These are phyloP conservation scores for Lumnitzera littorea DNA, from an alignment of 345 rosid species.

Conservation along the genomic window DNA sequence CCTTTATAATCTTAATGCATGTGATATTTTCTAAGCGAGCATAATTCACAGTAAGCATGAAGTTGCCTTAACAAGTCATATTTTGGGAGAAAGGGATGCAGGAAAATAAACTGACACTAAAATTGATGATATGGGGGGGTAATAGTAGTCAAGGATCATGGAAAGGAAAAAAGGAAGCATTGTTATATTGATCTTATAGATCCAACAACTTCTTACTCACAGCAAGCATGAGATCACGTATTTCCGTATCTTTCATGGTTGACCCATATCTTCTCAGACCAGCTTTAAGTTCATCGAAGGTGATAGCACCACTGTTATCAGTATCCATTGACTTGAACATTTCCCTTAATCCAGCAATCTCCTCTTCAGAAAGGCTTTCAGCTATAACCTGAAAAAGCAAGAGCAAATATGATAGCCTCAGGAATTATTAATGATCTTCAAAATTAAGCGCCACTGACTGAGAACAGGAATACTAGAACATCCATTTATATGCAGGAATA, in stretches of 20 bases:
- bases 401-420: neutral
- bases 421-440: neutral
- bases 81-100: too few species aligned
- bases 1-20: too few species aligned
- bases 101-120: too few species aligned
- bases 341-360: conserved; percentile 92
- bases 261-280: conserved; percentile 95
- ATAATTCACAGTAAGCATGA: too few species aligned
- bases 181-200: neutral
- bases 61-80: too few species aligned
- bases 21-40: too few species aligned
- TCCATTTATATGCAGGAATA: neutral
- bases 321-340: conserved; percentile 96
- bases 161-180: too few species aligned
- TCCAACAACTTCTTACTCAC: conserved; percentile 32
- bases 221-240: conserved; percentile 96
- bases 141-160: too few species aligned
- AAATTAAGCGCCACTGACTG: too few species aligned
- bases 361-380: conserved; percentile 97
- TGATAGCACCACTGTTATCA: conserved; percentile 93
- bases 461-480: neutral
- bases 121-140: too few species aligned
- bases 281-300: conserved; percentile 96
- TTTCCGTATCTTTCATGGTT: conserved; percentile 86
- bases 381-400: conserved; percentile 76